Evolutionary conservation across 768 basidiomycete genomes (phyloP), one percentile per base, ranked within the genome.

Genomic region (Pulveroboletus sp.): DNA sequence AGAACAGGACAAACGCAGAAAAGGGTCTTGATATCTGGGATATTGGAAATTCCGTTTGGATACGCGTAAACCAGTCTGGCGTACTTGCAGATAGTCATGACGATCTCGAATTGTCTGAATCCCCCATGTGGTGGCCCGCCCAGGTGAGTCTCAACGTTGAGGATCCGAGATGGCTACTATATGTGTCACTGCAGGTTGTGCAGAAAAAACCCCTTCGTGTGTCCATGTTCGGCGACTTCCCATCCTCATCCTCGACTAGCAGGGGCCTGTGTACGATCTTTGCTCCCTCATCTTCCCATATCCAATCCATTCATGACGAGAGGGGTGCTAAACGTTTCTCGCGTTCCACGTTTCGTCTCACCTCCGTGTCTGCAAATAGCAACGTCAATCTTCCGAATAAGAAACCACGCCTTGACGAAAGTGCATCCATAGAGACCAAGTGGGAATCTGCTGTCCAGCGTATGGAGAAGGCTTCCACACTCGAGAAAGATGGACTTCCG

Each of bases 111-210:
- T 49, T 14, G 4, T 41, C 52, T 7, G 54, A 57, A 6, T 41
- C 46, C 28, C 55, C 63, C 49, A 65, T 80, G 35, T 89, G 86
- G 86, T 89, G 86, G 86, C 86, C 86, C 18, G 83, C 74, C 27
- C 75, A 76, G 72, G 86, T 86, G 58, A 56, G 71, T 66, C 24
- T 13, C 21, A n/a, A 4, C 17, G 6, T 39, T 13, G 32, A 11
- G 2, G 14, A 9, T 30, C 17, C 11, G 36, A 21, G 6, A 42
- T 37, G 24, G 40, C 21, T 47, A 41, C 38, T 51, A 49, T 47
- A 52, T 52, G 38, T 44, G 39, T 43, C 31, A 24, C 39, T 6
- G 4, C 42, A 60, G 62, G 53, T 67, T 8, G 60, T 71, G 3
- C 62, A 57, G 45, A 59, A 60, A 30, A 40, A 58, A 51, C 66